Conservation (phyloP, 2,329 filamentous ascomycete species). For the Aspergillus udagawae region DNA sequence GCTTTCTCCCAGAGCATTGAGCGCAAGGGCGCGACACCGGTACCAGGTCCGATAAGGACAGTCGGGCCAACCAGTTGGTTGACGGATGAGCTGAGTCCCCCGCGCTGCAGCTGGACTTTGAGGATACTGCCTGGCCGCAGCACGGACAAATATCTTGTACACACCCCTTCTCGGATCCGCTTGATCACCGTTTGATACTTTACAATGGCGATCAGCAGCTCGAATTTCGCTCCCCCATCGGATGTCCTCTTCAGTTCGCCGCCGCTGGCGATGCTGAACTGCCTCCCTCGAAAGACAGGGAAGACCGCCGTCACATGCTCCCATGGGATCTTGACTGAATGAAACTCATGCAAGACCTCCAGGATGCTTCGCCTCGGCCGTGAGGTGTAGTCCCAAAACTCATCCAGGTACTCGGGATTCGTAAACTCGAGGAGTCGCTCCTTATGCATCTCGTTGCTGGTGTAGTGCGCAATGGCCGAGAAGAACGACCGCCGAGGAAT, state of each 20-base stretch:
- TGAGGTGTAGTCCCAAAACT: slow-evolving; percentile 94
- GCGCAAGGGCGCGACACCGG: slow-evolving; percentile 80
- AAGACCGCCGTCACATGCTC: slow-evolving; percentile 68
- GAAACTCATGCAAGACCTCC: slow-evolving; percentile 88
- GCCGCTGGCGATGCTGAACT: slow-evolving; percentile 88
- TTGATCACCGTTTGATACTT: slow-evolving; percentile 87
- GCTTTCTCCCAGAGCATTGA: slow-evolving; percentile 74
- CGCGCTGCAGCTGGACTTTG: slow-evolving; percentile 54
- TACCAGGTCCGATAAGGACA: slow-evolving; percentile 78
- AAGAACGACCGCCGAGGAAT: slow-evolving; percentile 89
- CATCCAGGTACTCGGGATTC: slow-evolving; percentile 74
- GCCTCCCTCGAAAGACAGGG: slow-evolving; percentile 77
- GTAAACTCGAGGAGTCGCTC: slow-evolving; percentile 82
- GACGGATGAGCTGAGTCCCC: slow-evolving; percentile 47
- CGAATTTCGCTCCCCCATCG: slow-evolving; percentile 50
- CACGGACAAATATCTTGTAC: slow-evolving; percentile 75
- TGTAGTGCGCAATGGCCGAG: slow-evolving; percentile 70
- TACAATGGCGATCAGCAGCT: slow-evolving; percentile 81
- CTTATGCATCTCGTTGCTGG: slow-evolving; percentile 66
- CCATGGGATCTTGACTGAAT: slow-evolving; percentile 75
- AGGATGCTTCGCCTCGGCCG: slow-evolving; percentile 85
- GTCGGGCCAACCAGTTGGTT: slow-evolving; percentile 55
- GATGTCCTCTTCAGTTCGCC: slow-evolving; percentile 44
- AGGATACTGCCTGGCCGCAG: slow-evolving; percentile 58
- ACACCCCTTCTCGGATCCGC: slow-evolving; percentile 79